Evolutionary conservation across 2,329 filamentous ascomycete species (phyloP), one percentile per base, ranked within the genome.

Genomic region (Penicillium digitatum): DNA sequence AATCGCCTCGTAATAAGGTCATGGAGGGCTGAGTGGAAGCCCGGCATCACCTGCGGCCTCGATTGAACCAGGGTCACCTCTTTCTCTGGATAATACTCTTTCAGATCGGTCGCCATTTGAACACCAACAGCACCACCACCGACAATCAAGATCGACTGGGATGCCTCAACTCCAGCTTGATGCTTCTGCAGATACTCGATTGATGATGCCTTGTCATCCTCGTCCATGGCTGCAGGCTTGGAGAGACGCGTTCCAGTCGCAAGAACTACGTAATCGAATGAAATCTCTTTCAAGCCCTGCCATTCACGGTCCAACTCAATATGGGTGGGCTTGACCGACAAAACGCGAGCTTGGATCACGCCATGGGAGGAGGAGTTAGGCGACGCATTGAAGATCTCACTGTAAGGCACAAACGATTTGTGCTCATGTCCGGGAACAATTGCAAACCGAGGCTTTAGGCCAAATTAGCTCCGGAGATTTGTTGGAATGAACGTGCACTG

Each of bases 81-180:
- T 55, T 81, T 81, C 4, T 74, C 69, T 0, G 77, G 78, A 54
- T 77, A 80, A 11, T 72, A 68, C 43, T 76, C 74, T 58, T 78
- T 80, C 51, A 79, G 68, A 55, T 82, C 79, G 0, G 76, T 73
- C 0, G 79, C 79, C 65, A 80, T 74, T 61, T 81, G 76, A 3
- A 81, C 75, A 0, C 79, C 79, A 0, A 81, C 78, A 1, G 79
- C 78, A 1, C 79, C 79, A 3, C 77, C 78, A 2, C 79, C 79
- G 3, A 72, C 70, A n/a, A 76, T 69, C 8, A 72, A 27, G 47
- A 72, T 69, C 0, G 69, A 71, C 29, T 64, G 62, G 12, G 68
- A 60, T 14, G 48, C 50, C 46, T 70, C 67, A 3, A 71, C 60
- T 29, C 64, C 63, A 1, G 59, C 60, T 47, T 73, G 70, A 57